These are phyloP conservation scores for Heteromeles arbutifolia DNA, from an alignment of 306 rosid genomes.

Conservation along the genomic window DNA sequence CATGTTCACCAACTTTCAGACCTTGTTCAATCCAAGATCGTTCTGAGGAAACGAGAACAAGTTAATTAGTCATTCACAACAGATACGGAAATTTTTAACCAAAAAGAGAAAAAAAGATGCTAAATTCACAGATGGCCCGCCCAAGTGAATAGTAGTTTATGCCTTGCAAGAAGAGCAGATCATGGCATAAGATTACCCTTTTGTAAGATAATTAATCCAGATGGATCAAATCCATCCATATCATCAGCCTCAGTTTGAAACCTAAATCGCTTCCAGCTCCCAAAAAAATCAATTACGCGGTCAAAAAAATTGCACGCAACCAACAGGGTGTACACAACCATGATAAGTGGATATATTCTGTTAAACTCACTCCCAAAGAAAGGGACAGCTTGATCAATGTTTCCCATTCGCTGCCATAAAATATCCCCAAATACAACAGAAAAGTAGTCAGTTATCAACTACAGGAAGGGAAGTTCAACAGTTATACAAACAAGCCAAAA, in stretches of 20 bases:
- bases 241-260: slow-evolving; percentile 83
- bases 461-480: slow-evolving; percentile 5
- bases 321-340: slow-evolving; percentile 91
- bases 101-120: background rate
- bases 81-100: background rate
- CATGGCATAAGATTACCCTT: slow-evolving; percentile 47
- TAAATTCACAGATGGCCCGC: background rate
- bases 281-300: slow-evolving; percentile 65
- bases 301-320: slow-evolving; percentile 91
- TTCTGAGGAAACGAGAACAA: slow-evolving; percentile 40
- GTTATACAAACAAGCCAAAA: background rate
- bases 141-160: background rate
- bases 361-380: slow-evolving; percentile 78
- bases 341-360: slow-evolving; percentile 90
- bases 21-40: slow-evolving; percentile 91
- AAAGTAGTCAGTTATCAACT: slow-evolving; percentile 10
- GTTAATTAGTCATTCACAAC: background rate
- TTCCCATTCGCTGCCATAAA: slow-evolving; percentile 88
- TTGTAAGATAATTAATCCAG: slow-evolving; percentile 86
- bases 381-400: slow-evolving; percentile 75
- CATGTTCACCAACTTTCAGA: slow-evolving; percentile 77
- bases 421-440: slow-evolving; percentile 23
- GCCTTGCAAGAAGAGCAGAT: slow-evolving; percentile 11
- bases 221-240: slow-evolving; percentile 86
- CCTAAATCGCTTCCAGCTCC: slow-evolving; percentile 84